Percentiles rank a stretch among this genome's conserved stretches.
These are phyloP conservation scores for Lophiostoma macrostomum DNA, from an alignment of 495 filamentous ascomycete genomes.

Conservation along the genomic window DNA sequence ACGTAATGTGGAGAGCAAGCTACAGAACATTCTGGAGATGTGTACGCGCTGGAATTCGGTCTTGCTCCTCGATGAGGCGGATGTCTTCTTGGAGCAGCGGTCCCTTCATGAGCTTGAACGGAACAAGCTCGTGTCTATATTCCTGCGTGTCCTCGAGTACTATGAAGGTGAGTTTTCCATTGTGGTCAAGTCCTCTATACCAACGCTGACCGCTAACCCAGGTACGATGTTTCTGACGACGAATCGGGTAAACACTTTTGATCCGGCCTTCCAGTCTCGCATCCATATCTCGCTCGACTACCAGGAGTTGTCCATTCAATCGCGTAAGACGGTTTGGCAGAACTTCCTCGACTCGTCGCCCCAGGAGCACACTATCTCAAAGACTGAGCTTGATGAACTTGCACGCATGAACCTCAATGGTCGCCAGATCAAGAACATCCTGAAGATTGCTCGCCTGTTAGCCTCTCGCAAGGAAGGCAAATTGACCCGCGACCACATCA, in stretches of 20 bases:
- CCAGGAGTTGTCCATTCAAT: slow-evolving; percentile 37
- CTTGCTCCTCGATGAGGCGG: slow-evolving; percentile 63
- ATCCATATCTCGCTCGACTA: slow-evolving; percentile 47
- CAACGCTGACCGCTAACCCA: slow-evolving; percentile 44
- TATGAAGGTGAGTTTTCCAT: slow-evolving; percentile 58
- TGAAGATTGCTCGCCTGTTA: slow-evolving; percentile 55
- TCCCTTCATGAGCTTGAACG: slow-evolving; percentile 41
- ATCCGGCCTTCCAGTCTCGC: slow-evolving; percentile 43
- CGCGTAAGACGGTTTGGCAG: slow-evolving; percentile 44
- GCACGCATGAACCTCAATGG: slow-evolving; percentile 54
- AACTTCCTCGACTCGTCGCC: slow-evolving; percentile 42
- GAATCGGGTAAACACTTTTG: slow-evolving; percentile 42
- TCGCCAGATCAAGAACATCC: slow-evolving; percentile 62
- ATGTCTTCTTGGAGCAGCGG: slow-evolving; percentile 60
- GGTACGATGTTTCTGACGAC: slow-evolving; percentile 40
- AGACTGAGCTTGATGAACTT: slow-evolving; percentile 45
- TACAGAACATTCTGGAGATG: slow-evolving; percentile 44
- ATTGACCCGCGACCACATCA: slow-evolving; percentile 45
- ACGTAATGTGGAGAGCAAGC: slow-evolving; percentile 37
- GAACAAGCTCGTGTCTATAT: slow-evolving; percentile 47
- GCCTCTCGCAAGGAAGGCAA: slow-evolving; percentile 40
- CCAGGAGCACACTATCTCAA: slow-evolving; percentile 40
- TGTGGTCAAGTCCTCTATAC: background rate
- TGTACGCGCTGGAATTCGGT: slow-evolving; percentile 46
- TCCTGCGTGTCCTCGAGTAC: slow-evolving; percentile 54